Conservation (phyloP, 257 asterid genomes). For the Knoxia roxburghii region DNA sequence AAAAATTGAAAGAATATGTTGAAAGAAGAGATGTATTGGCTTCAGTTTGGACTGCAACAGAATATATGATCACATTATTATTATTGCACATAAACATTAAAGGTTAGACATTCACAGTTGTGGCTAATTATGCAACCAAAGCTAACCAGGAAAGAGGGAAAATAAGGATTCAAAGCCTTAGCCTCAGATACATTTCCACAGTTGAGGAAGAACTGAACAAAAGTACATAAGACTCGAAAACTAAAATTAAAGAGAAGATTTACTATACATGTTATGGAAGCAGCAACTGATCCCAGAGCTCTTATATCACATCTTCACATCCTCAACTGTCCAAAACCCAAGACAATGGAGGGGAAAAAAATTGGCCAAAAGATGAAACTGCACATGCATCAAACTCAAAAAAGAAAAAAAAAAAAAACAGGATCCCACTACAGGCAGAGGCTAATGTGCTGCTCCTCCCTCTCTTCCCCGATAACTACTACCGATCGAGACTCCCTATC, state of each 20-base stretch:
- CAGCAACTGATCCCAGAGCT: neutral
- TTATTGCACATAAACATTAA: slow-evolving; percentile 1
- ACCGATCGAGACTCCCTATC: slow-evolving; percentile 31
- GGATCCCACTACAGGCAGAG: slow-evolving; percentile 41
- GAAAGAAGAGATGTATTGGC: neutral
- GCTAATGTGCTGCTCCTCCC: slow-evolving; percentile 54
- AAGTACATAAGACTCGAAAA: neutral
- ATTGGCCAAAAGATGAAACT: neutral
- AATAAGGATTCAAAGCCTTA: neutral
- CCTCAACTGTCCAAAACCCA: neutral
- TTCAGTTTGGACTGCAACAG: too few species aligned
- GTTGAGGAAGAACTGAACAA: neutral
- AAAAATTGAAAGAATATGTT: too few species aligned
- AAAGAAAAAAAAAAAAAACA: neutral
- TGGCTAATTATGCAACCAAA: slow-evolving; percentile 11
- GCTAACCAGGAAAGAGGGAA: neutral
- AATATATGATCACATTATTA: neutral
- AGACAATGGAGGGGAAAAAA: neutral
- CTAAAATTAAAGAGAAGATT: neutral
- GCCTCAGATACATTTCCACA: neutral
- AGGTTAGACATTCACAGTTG: slow-evolving; percentile 12
- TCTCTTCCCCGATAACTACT: slow-evolving; percentile 39
- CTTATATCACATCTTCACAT: slow-evolving; percentile 5
- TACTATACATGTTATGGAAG: neutral
- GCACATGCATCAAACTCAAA: too few species aligned